A percentile compares a stretch with the other conserved stretches of the same genome.
These are phyloP conservation scores for Saturnispora sanitii DNA, from an alignment of 805 yeast genomes.

Conservation along the genomic window DNA sequence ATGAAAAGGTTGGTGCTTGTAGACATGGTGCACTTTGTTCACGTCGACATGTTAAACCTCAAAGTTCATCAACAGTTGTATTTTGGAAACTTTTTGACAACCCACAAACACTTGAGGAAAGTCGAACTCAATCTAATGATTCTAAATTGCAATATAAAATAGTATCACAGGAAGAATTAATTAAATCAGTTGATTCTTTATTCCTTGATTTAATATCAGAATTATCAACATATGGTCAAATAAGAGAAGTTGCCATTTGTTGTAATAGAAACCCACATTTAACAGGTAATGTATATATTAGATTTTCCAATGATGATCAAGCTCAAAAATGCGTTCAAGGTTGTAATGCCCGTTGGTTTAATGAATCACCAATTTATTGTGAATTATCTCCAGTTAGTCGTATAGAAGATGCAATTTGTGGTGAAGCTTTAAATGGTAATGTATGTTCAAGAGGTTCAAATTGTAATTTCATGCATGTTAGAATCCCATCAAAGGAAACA, in stretches of 20 bases:
- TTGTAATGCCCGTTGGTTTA: conserved; percentile 76
- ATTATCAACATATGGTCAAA: conserved; percentile 37
- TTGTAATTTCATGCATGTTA: conserved; percentile 82
- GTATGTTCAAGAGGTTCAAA: conserved; percentile 70
- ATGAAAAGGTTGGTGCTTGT: conserved; percentile 75
- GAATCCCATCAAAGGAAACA: conserved; percentile 33
- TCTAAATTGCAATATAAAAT: conserved; percentile 1
- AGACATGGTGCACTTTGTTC: conserved; percentile 87
- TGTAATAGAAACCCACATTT: conserved; percentile 78
- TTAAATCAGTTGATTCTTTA: conserved; percentile 47
- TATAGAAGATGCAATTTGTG: conserved; percentile 64
- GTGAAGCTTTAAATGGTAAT: conserved; percentile 47
- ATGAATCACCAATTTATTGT: conserved; percentile 65
- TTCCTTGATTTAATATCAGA: conserved; percentile 66
- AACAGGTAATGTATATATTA: conserved; percentile 76
- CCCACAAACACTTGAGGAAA: conserved; percentile 34
- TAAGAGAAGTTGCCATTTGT: conserved; percentile 62
- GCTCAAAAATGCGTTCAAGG: conserved; percentile 52
- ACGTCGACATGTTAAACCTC: conserved; percentile 60
- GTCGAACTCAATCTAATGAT: conserved; percentile 4
- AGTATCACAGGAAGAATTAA: conserved; percentile 27
- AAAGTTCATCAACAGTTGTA: conserved; percentile 52
- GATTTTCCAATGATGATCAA: conserved; percentile 42
- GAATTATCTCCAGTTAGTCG: conserved; percentile 68
- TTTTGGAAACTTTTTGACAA: conserved; percentile 56